These are phyloP conservation scores for Aspergillus nomiae DNA, from an alignment of 2,329 filamentous ascomycete species.

Conservation along the genomic window DNA sequence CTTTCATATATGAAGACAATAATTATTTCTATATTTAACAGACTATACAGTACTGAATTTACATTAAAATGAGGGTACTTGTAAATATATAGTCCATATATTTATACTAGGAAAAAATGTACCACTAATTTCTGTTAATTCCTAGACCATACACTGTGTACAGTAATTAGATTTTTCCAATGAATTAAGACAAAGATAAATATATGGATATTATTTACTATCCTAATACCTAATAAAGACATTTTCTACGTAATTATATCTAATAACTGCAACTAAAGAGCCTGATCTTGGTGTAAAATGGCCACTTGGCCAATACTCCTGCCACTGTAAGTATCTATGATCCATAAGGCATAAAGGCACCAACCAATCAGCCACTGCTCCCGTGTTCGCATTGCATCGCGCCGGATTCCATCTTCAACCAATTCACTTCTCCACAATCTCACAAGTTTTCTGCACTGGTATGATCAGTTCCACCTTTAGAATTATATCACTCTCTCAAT, in stretches of 20 bases:
- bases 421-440: not conserved
- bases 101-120: too few species aligned
- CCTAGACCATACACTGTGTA: not conserved
- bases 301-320: not conserved
- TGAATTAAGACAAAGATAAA: not conserved
- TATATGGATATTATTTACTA: not conserved
- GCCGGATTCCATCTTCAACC: constrained; percentile 12
- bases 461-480: not conserved
- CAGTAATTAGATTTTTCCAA: not conserved
- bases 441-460: not conserved
- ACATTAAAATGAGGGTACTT: too few species aligned
- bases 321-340: not conserved
- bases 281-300: not conserved
- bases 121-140: not conserved
- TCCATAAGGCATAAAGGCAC: constrained; percentile 20
- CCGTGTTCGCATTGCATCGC: constrained; percentile 22
- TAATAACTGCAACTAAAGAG: not conserved
- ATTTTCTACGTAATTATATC: not conserved
- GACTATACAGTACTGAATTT: too few species aligned
- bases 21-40: too few species aligned
- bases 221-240: not conserved
- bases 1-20: too few species aligned
- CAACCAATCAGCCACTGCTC: constrained; percentile 18
- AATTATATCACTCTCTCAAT: not conserved
- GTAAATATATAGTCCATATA: too few species aligned